Percentiles rank a stretch among this genome's conserved stretches.
These are phyloP conservation scores for Daphne laureola DNA, from an alignment of 441 rosid genomes.

Conservation along the genomic window DNA sequence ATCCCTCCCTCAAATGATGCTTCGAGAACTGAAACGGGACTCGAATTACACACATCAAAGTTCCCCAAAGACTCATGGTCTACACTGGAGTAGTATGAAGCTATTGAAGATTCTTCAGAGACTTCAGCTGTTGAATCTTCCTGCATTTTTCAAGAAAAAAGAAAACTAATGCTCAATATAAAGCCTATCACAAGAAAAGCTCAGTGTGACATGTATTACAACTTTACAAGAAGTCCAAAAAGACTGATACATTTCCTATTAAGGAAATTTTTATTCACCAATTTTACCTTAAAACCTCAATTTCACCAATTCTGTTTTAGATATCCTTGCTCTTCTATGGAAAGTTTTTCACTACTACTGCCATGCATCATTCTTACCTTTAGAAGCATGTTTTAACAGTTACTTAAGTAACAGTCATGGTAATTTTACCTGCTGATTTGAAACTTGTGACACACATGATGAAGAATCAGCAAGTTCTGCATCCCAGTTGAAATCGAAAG, in stretches of 20 bases:
- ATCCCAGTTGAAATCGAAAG: conserved; percentile 1
- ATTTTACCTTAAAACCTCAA: too few species aligned
- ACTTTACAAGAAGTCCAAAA: too few species aligned
- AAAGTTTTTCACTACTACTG: background rate
- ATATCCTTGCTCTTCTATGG: too few species aligned
- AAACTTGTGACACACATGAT: conserved; percentile 17
- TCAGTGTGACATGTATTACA: background rate
- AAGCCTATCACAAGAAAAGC: background rate
- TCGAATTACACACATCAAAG: conserved; percentile 56
- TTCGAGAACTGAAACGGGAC: conserved; percentile 83
- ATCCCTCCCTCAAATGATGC: conserved; percentile 30
- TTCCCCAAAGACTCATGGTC: conserved; percentile 42
- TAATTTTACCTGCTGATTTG: conserved; percentile 18
- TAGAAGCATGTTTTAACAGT: too few species aligned
- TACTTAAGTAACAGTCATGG: too few species aligned
- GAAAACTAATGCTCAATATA: too few species aligned
- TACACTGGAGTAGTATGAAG: conserved; percentile 29
- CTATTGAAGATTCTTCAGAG: conserved; percentile 33
- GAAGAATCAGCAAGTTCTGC: conserved; percentile 13
- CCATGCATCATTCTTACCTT: conserved; percentile 2
- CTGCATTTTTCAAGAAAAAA: conserved; percentile 16
- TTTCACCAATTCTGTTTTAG: too few species aligned
- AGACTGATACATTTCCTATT: too few species aligned
- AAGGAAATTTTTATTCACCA: too few species aligned
- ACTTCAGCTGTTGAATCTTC: conserved; percentile 29